Conservation (phyloP, 352 stramenopile genomes). For the Blastocystis sp. region DNA sequence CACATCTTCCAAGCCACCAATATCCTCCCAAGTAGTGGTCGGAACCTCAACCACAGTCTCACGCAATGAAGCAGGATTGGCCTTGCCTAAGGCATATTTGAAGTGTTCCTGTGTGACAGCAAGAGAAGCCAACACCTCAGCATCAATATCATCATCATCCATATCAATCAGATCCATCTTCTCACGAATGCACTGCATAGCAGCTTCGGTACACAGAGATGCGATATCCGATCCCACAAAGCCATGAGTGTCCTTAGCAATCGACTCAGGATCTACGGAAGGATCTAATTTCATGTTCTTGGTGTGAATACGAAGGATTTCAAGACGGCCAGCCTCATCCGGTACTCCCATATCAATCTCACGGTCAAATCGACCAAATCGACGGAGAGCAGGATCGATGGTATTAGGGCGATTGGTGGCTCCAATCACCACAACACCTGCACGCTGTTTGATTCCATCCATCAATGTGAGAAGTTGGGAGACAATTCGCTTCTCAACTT, state of each 20-base stretch:
- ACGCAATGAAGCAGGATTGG: constrained; percentile 94
- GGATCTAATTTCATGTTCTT: constrained; percentile 99
- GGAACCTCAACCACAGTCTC: constrained; percentile 98
- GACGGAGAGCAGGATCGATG: constrained; percentile 94
- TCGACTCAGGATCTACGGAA: constrained; percentile 93
- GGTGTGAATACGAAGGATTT: constrained; percentile 99
- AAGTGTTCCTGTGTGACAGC: constrained; percentile 97
- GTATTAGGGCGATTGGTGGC: constrained; percentile 98
- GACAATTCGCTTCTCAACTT: constrained; percentile 97
- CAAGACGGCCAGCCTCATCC: constrained; percentile 94
- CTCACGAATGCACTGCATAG: constrained; percentile 92
- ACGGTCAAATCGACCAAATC: constrained; percentile 96
- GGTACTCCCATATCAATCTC: constrained; percentile 99
- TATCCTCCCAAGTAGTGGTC: constrained; percentile 96
- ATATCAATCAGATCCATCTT: constrained; percentile 99
- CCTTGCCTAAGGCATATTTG: constrained; percentile 92
- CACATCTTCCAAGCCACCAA: constrained; percentile 94
- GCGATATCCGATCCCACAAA: constrained; percentile 99
- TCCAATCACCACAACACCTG: constrained; percentile 92
- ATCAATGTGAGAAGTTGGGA: constrained; percentile 97
- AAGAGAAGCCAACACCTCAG: constrained; percentile 96
- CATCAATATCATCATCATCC: constrained; percentile 97
- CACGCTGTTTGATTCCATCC: constrained; percentile 89
- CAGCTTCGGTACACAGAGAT: constrained; percentile 92
- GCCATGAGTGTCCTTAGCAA: constrained; percentile 95